A percentile compares a stretch with the other conserved stretches of the same genome.
Conservation (phyloP, 768 basidiomycete species). For the Phlegmacium glaucopus region DNA sequence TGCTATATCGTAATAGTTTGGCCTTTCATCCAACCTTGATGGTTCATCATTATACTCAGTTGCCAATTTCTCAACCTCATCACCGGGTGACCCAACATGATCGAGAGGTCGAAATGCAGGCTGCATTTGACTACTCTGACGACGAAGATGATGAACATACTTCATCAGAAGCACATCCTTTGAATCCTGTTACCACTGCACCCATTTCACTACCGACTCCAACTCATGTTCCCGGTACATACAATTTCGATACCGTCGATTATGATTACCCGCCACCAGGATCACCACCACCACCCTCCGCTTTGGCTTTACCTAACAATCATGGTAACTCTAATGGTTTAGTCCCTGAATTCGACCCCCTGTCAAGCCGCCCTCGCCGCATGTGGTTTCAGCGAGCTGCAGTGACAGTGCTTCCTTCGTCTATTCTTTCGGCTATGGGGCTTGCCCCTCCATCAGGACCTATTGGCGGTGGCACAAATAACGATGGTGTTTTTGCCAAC, state of each 20-base stretch:
- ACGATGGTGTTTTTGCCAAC: slow-evolving; percentile 95
- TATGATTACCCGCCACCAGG: slow-evolving; percentile 84
- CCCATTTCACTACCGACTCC: slow-evolving; percentile 21
- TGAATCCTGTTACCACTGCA: slow-evolving; percentile 40
- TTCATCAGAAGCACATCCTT: slow-evolving; percentile 49
- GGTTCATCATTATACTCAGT: slow-evolving; percentile 64
- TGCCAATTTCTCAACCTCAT: slow-evolving; percentile 56
- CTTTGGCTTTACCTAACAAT: slow-evolving; percentile 64
- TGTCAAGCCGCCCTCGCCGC: slow-evolving; percentile 30
- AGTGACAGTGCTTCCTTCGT: slow-evolving; percentile 51
- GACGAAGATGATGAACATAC: slow-evolving; percentile 59
- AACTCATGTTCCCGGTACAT: slow-evolving; percentile 40
- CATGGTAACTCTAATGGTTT: slow-evolving; percentile 75
- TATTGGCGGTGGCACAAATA: slow-evolving; percentile 64
- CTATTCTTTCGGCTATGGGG: slow-evolving; percentile 44
- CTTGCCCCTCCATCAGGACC: slow-evolving; percentile 37
- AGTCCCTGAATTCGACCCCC: slow-evolving; percentile 46
- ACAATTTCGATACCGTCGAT: slow-evolving; percentile 80
- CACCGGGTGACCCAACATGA: slow-evolving; percentile 40
- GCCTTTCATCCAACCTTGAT: slow-evolving; percentile 20
- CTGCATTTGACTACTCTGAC: slow-evolving; percentile 81
- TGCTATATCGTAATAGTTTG: neutral
- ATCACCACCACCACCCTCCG: slow-evolving; percentile 66
- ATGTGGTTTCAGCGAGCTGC: slow-evolving; percentile 60
- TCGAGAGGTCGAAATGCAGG: slow-evolving; percentile 64